These are phyloP conservation scores for Wickerhamiella kurtzmanii DNA, from an alignment of 805 yeast species.

Conservation along the genomic window DNA sequence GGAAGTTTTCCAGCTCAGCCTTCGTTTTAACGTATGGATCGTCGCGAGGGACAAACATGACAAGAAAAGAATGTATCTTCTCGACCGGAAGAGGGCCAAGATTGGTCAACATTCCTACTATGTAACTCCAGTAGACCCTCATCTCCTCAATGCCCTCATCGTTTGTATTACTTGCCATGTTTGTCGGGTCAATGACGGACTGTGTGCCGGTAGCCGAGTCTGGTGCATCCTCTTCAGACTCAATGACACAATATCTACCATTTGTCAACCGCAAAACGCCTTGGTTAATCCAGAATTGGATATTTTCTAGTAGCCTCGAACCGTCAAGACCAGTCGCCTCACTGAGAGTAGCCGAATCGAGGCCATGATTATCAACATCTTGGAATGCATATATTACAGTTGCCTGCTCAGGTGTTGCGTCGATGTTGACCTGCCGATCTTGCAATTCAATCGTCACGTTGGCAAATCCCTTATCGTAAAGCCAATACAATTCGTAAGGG, in stretches of 20 bases:
- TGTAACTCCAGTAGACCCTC: slow-evolving; percentile 35
- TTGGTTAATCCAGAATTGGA: slow-evolving; percentile 51
- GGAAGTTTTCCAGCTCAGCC: slow-evolving; percentile 32
- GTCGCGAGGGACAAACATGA: slow-evolving; percentile 43
- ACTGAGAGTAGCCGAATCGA: slow-evolving; percentile 27
- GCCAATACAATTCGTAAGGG: slow-evolving; percentile 46
- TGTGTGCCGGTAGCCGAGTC: neutral
- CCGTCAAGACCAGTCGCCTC: slow-evolving; percentile 32
- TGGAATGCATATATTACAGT: slow-evolving; percentile 43
- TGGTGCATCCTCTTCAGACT: slow-evolving; percentile 9
- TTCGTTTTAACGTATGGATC: slow-evolving; percentile 29
- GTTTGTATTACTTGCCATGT: slow-evolving; percentile 8
- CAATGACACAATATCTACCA: slow-evolving; percentile 32
- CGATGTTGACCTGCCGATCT: slow-evolving; percentile 30
- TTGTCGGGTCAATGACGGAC: slow-evolving; percentile 1
- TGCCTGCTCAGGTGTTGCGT: slow-evolving; percentile 60
- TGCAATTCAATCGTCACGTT: slow-evolving; percentile 44
- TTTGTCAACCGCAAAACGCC: slow-evolving; percentile 37
- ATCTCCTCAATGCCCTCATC: slow-evolving; percentile 22
- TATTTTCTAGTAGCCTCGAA: slow-evolving; percentile 28
- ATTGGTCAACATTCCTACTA: slow-evolving; percentile 44
- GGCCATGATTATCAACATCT: slow-evolving; percentile 11
- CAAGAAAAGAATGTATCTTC: slow-evolving; percentile 41
- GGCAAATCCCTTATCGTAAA: slow-evolving; percentile 51
- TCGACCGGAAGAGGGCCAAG: slow-evolving; percentile 37